Evolutionary conservation across 2,329 filamentous ascomycete genomes (phyloP).

Genomic region (Aspergillus eucalypticola): DNA sequence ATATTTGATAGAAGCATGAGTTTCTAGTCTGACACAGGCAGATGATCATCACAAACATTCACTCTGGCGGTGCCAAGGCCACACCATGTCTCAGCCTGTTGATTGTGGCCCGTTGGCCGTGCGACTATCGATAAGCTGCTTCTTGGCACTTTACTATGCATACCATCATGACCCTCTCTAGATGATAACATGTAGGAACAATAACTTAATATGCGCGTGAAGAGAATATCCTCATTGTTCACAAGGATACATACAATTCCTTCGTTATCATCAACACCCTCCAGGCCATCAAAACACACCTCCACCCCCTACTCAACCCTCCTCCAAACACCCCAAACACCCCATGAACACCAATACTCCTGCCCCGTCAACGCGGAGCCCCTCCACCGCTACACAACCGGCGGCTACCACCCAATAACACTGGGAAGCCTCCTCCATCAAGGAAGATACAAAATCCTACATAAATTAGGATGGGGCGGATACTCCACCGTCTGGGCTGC

Average conservation of each 20-base stretch:
- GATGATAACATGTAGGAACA: too few relatives aligned
- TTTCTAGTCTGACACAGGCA: neutral
- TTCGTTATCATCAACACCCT: too few relatives aligned
- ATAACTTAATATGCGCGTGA: too few relatives aligned
- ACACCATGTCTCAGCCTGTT: slow-evolving; percentile 1
- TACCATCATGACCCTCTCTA: too few relatives aligned
- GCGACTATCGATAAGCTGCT: slow-evolving; percentile 42
- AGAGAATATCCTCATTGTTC: too few relatives aligned
- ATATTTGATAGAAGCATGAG: neutral
- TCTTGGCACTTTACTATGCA: slow-evolving; percentile 22
- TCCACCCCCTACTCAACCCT: neutral
- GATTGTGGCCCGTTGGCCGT: slow-evolving; percentile 29
- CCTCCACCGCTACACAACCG: slow-evolving; percentile 15
- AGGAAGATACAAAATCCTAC: slow-evolving; percentile 38
- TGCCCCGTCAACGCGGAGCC: slow-evolving; percentile 3
- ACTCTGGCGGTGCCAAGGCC: neutral
- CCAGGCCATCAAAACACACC: too few relatives aligned
- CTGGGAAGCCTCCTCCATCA: slow-evolving; percentile 32
- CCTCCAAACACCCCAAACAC: neutral
- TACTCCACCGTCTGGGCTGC: slow-evolving; percentile 41
- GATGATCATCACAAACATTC: neutral
- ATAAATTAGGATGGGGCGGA: slow-evolving; percentile 41
- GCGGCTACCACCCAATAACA: slow-evolving; percentile 37
- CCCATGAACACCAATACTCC: neutral
- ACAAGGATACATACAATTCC: too few relatives aligned